These are phyloP conservation scores for Melaleuca quinquenervia DNA, from an alignment of 345 rosid species.

Conservation along the genomic window DNA sequence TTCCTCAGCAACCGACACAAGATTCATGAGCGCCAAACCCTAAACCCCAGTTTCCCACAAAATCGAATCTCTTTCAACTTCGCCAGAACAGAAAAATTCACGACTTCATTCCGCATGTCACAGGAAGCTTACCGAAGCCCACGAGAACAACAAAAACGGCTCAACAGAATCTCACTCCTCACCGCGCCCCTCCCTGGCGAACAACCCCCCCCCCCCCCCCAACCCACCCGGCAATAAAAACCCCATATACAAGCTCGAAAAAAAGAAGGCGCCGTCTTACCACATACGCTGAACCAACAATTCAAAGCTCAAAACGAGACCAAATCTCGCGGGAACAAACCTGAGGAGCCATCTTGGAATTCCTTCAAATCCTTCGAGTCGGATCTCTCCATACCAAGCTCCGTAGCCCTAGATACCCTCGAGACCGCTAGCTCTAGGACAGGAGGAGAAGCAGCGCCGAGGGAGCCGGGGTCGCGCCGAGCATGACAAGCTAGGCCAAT, in stretches of 20 bases:
- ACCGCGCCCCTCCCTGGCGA: neutral
- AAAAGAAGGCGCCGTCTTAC: neutral
- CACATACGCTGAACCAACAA: neutral
- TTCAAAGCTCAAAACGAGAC: neutral
- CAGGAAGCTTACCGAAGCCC: neutral
- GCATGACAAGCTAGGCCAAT: neutral
- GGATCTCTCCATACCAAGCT: conserved; percentile 53
- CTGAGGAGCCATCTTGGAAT: conserved; percentile 36
- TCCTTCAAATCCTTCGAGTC: conserved; percentile 26
- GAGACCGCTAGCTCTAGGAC: neutral
- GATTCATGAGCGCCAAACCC: neutral
- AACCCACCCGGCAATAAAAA: neutral
- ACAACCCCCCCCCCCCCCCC: too few relatives aligned
- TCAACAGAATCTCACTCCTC: neutral
- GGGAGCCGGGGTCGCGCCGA: neutral
- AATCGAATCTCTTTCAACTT: neutral
- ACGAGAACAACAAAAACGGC: neutral
- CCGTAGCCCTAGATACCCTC: conserved; percentile 8
- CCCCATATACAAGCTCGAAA: neutral
- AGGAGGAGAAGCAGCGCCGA: neutral
- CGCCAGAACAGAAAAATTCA: neutral
- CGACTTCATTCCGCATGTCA: neutral
- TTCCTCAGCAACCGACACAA: neutral
- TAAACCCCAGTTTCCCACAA: neutral
- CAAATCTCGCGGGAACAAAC: conserved; percentile 5